Evolutionary conservation across 1,139 yeast genomes (phyloP).

Genomic region (Kodamaea arcana): DNA sequence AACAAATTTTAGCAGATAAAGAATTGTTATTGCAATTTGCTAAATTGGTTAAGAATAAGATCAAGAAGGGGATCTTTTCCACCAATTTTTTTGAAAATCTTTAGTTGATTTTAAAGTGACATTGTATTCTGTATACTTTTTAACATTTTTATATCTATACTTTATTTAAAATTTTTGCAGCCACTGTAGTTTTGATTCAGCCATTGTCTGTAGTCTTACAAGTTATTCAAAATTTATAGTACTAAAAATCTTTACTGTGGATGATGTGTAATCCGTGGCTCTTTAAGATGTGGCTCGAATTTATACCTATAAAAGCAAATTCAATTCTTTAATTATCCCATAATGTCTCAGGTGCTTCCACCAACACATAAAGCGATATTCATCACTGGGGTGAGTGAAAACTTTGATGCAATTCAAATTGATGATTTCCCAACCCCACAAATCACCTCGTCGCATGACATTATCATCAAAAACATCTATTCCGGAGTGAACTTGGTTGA

Average conservation of each 20-base stretch:
- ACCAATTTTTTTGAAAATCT: not conserved
- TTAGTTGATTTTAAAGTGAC: no score
- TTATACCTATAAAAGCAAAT: no score
- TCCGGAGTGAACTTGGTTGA: constrained; percentile 84
- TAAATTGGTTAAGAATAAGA: constrained; percentile 14
- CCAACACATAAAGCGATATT: constrained; percentile 54
- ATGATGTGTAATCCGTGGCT: no score
- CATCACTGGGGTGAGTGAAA: constrained; percentile 47
- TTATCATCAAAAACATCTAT: constrained; percentile 66
- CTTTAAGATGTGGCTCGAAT: no score
- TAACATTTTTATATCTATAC: no score
- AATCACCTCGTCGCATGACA: constrained; percentile 46
- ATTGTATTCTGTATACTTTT: no score
- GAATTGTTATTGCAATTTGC: constrained; percentile 19
- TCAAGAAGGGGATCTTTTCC: constrained; percentile 20
- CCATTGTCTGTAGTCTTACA: no score
- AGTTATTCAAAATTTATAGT: no score
- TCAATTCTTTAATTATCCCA: no score
- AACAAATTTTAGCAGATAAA: constrained; percentile 18
- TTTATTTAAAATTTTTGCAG: no score
- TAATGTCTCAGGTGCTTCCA: constrained; percentile 32
- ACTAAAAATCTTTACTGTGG: no score
- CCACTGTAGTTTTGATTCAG: no score
- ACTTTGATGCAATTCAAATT: constrained; percentile 36
- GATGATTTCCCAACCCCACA: constrained; percentile 57